phyloP scores from a whole-genome alignment of 257 asterid genomes.

The Nicotiana knightiana region DNA sequence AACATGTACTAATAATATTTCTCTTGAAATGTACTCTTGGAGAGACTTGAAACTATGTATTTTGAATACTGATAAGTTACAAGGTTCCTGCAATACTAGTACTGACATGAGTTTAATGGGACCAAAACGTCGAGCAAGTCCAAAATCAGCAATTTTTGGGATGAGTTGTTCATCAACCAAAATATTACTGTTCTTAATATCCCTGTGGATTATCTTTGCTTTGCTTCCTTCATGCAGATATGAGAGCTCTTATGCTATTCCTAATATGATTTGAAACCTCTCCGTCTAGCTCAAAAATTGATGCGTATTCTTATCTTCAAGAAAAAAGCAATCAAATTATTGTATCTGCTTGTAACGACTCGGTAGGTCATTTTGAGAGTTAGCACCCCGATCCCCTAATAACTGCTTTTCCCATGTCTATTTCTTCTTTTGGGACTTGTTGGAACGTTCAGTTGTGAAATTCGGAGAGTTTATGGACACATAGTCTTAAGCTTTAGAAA shows the following conservation, averaged over 20 bases:
- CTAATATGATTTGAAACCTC: constrained; percentile 6
- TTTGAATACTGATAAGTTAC: neutral
- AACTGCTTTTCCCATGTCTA: too few species aligned
- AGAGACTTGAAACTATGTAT: neutral
- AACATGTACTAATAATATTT: neutral
- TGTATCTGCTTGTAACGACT: too few species aligned
- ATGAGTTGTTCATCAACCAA: neutral
- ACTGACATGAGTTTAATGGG: constrained; percentile 2
- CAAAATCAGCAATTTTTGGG: constrained; percentile 8
- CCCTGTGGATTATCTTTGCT: constrained; percentile 6
- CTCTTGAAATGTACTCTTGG: neutral
- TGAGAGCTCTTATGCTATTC: constrained; percentile 4
- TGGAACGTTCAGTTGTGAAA: too few species aligned
- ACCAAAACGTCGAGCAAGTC: constrained; percentile 10
- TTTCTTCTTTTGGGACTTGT: too few species aligned
- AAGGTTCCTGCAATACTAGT: constrained; percentile 3
- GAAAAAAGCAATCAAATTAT: neutral
- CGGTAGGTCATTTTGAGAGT: too few species aligned
- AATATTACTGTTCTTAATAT: constrained; percentile 8
- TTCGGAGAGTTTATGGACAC: too few species aligned
- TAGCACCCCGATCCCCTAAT: too few species aligned
- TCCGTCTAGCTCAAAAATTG: constrained; percentile 9
- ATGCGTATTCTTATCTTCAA: constrained; percentile 3
- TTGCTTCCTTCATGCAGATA: constrained; percentile 11
- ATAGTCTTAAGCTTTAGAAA: too few species aligned